Evolutionary conservation across 768 basidiomycete genomes (phyloP).

Genomic region (Boletus bicolor): DNA sequence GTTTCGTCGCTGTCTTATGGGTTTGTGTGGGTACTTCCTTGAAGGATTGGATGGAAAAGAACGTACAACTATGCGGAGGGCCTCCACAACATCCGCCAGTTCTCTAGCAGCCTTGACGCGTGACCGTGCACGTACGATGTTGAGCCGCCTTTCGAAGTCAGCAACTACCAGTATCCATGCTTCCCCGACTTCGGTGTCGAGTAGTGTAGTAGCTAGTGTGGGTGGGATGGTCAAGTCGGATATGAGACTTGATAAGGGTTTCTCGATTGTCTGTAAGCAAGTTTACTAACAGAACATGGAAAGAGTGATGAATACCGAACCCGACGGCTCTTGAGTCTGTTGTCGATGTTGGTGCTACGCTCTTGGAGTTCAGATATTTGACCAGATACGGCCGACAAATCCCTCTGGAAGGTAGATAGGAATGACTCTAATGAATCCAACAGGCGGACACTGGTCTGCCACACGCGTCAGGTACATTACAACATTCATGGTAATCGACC

Average conservation of each 20-base stretch:
- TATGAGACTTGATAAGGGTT: conserved; percentile 77
- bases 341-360: conserved; percentile 88
- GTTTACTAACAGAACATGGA: background rate
- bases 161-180: conserved; percentile 80
- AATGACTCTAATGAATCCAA: conserved; percentile 88
- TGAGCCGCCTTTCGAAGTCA: conserved; percentile 78
- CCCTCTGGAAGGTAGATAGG: conserved; percentile 92
- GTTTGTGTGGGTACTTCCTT: conserved; percentile 1
- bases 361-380: conserved; percentile 94
- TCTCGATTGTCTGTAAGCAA: conserved; percentile 73
- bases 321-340: conserved; percentile 75
- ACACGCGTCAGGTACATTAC: conserved; percentile 1
- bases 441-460: conserved; percentile 79
- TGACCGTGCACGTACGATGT: conserved; percentile 63
- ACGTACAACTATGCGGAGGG: conserved; percentile 82
- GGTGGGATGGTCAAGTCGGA: conserved; percentile 83
- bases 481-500: background rate
- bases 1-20: conserved; percentile 79
- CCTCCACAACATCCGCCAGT: conserved; percentile 79
- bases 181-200: conserved; percentile 84
- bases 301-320: conserved; percentile 43
- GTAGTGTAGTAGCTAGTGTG: conserved; percentile 64
- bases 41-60: background rate
- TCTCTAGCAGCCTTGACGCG: conserved; percentile 87
- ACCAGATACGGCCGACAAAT: conserved; percentile 90